Conservation (phyloP, 306 rosid genomes). For the Crotalaria pallida region DNA sequence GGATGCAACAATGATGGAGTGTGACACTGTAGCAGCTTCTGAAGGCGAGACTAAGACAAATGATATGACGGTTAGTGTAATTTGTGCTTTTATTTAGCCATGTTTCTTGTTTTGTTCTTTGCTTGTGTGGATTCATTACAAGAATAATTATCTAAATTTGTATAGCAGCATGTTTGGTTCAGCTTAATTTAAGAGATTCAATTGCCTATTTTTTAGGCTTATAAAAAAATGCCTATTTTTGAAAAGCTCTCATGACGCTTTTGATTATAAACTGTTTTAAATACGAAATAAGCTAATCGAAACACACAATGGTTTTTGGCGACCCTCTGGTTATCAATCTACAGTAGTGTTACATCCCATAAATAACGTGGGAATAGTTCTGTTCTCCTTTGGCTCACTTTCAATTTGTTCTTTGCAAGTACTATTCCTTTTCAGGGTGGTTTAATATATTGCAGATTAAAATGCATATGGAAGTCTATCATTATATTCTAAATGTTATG, state of each 20-base stretch:
- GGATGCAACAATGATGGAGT: constrained; percentile 87
- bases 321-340: background rate
- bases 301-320: background rate
- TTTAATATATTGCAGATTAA: constrained; percentile 1
- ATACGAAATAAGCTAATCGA: too few relatives aligned
- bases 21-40: constrained; percentile 49
- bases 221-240: too few relatives aligned
- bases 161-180: background rate
- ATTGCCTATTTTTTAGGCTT: too few relatives aligned
- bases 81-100: constrained; percentile 10
- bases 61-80: constrained; percentile 52
- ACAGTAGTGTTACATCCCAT: background rate
- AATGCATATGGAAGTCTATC: background rate
- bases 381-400: background rate
- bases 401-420: background rate
- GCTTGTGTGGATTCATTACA: constrained; percentile 1
- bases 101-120: background rate
- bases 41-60: constrained; percentile 62
- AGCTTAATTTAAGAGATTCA: too few relatives aligned
- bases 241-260: too few relatives aligned
- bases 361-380: background rate
- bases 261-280: too few relatives aligned
- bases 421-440: background rate
- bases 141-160: background rate
- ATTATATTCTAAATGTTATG: background rate